Percentiles rank a stretch among this genome's conserved stretches.
Evolutionary conservation across 192 early-diverging fungal species (phyloP).

Genomic region (Backusella tuberculispora): DNA sequence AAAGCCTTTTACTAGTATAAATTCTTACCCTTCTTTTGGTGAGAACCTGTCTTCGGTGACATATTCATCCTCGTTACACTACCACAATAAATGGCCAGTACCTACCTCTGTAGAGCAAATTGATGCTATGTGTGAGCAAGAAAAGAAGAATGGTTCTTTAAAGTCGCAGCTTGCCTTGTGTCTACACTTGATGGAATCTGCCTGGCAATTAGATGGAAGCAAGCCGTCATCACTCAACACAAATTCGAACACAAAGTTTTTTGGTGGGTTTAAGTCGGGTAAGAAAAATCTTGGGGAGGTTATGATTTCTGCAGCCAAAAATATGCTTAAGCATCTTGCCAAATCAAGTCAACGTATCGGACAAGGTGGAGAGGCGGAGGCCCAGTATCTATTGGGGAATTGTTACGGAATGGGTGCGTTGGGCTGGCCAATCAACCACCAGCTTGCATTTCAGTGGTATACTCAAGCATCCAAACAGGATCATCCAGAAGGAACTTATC

Average conservation of each 20-base stretch:
- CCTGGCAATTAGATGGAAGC: background rate
- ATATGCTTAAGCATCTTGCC: constrained; percentile 83
- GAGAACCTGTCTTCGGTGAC: background rate
- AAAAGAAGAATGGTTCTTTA: background rate
- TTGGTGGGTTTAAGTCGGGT: background rate
- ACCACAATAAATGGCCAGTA: constrained; percentile 10
- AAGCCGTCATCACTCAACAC: background rate
- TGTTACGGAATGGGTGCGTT: constrained; percentile 85
- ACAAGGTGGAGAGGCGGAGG: constrained; percentile 79
- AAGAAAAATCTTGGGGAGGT: constrained; percentile 68
- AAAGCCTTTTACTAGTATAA: background rate
- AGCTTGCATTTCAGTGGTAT: constrained; percentile 89
- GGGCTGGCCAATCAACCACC: constrained; percentile 78
- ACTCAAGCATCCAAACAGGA: constrained; percentile 88
- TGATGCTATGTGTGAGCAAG: background rate
- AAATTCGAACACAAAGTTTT: background rate
- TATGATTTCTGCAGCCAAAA: constrained; percentile 78
- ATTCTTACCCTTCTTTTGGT: background rate
- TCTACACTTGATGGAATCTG: constrained; percentile 17
- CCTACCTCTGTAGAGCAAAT: constrained; percentile 2
- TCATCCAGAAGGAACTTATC: constrained; percentile 89
- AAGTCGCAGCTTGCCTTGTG: background rate
- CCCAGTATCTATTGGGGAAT: constrained; percentile 92
- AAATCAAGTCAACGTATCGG: constrained; percentile 63
- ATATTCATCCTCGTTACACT: background rate